These are phyloP conservation scores for Aspergillus baeticus DNA, from an alignment of 495 filamentous ascomycete species.

Conservation along the genomic window DNA sequence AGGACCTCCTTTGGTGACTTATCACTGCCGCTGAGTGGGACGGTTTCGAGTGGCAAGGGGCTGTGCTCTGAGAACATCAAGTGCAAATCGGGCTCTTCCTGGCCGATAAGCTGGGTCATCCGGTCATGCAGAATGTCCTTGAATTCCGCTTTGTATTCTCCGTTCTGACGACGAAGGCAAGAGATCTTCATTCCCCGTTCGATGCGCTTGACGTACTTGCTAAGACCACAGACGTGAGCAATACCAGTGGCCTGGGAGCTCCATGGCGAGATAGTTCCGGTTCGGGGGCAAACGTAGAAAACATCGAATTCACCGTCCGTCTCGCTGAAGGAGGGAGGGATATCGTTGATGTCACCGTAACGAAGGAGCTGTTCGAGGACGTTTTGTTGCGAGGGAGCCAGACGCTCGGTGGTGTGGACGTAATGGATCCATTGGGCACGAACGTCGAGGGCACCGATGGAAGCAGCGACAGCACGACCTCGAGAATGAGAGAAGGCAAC, in stretches of 20 bases:
- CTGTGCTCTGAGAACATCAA: conserved; percentile 77
- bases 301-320: conserved; percentile 45
- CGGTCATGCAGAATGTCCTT: conserved; percentile 79
- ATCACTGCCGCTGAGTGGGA: conserved; percentile 63
- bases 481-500: conserved; percentile 56
- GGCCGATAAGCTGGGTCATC: conserved; percentile 82
- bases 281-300: conserved; percentile 74
- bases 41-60: conserved; percentile 66
- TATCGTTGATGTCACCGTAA: conserved; percentile 57
- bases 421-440: conserved; percentile 67
- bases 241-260: conserved; percentile 94
- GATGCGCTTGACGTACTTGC: conserved; percentile 71
- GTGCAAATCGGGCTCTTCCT: conserved; percentile 62
- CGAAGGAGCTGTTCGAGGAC: conserved; percentile 60
- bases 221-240: conserved; percentile 84
- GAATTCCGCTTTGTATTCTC: conserved; percentile 53
- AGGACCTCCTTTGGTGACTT: conserved; percentile 67
- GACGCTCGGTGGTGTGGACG: conserved; percentile 43
- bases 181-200: conserved; percentile 80
- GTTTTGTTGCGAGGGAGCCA: conserved; percentile 42
- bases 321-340: conserved; percentile 41
- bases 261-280: conserved; percentile 91
- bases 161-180: conserved; percentile 39
- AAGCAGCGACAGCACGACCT: conserved; percentile 46
- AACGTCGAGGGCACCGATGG: conserved; percentile 54